Conservation (phyloP, 805 yeast species). For the Saturnispora saitoi region DNA sequence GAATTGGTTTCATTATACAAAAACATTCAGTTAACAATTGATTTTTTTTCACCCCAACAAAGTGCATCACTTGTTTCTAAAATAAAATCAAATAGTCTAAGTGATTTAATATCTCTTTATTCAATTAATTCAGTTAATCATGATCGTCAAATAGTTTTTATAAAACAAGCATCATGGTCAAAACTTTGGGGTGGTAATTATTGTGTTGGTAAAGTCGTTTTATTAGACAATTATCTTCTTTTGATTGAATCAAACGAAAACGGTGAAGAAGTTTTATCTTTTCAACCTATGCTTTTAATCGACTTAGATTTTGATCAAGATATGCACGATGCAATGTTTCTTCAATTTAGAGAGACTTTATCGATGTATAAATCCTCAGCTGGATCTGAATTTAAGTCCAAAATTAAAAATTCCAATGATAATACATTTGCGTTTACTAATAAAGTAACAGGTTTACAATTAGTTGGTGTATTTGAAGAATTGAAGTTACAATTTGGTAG, state of each 20-base stretch:
- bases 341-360: conserved; percentile 6
- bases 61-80: conserved; percentile 5
- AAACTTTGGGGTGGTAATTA: conserved; percentile 9
- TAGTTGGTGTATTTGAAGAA: conserved; percentile 10
- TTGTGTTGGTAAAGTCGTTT: conserved; percentile 6
- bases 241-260: conserved; percentile 8
- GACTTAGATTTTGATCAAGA: conserved; percentile 9
- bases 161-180: conserved; percentile 8
- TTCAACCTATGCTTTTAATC: conserved; percentile 5
- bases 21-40: conserved; percentile 7
- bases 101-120: conserved; percentile 1
- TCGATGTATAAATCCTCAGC: conserved; percentile 5
- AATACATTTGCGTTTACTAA: conserved; percentile 7
- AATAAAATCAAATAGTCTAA: background rate
- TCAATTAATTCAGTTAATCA: conserved; percentile 5
- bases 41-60: conserved; percentile 9
- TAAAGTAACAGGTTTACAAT: conserved; percentile 7
- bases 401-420: conserved; percentile 6
- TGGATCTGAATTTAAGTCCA: conserved; percentile 4
- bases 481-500: conserved; percentile 7
- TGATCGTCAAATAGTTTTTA: conserved; percentile 6
- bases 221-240: conserved; percentile 6
- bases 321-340: conserved; percentile 10
- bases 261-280: conserved; percentile 7
- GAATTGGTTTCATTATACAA: conserved; percentile 6